Percentiles rank a stretch among this genome's conserved stretches.
These are phyloP conservation scores for Plasmodium vinckei DNA, from an alignment of 169 alveolate genomes.

Conservation along the genomic window DNA sequence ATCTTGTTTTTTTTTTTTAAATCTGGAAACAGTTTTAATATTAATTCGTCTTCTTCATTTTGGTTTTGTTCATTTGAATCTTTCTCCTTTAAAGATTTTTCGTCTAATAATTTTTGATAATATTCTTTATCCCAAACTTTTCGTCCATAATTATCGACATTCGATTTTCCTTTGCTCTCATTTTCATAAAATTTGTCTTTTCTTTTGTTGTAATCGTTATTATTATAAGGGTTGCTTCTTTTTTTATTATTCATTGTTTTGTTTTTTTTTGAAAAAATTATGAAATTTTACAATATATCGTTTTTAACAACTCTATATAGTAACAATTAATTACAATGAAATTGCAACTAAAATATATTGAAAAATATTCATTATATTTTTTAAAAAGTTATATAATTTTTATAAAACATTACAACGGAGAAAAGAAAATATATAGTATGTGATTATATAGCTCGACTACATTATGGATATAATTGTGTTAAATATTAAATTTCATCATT, in stretches of 20 bases:
- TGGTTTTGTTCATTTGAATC: too few species aligned
- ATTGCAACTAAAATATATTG: too few species aligned
- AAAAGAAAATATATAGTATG: too few species aligned
- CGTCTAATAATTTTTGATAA: conserved; percentile 79
- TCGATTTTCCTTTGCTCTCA: conserved; percentile 9
- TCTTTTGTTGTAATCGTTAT: not conserved
- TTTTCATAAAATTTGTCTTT: not conserved
- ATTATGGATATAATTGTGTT: too few species aligned
- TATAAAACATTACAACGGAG: too few species aligned
- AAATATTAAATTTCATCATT: too few species aligned
- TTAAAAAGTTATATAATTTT: too few species aligned
- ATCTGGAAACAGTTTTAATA: conserved; percentile 77
- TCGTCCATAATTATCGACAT: conserved; percentile 84
- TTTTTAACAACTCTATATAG: too few species aligned
- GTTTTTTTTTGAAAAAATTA: not conserved
- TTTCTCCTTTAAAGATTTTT: conserved; percentile 27
- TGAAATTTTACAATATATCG: too few species aligned
- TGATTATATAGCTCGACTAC: too few species aligned
- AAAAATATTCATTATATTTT: too few species aligned
- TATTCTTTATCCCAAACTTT: conserved; percentile 86
- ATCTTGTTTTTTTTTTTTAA: conserved; percentile 74
- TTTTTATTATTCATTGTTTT: not conserved
- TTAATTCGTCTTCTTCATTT: conserved; percentile 81
- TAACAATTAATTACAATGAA: not conserved
- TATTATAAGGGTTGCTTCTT: not conserved